Percentiles rank a stretch among this genome's conserved stretches.
These are phyloP conservation scores for Hysterium pulicare DNA, from an alignment of 2,329 filamentous ascomycete genomes.

Conservation along the genomic window DNA sequence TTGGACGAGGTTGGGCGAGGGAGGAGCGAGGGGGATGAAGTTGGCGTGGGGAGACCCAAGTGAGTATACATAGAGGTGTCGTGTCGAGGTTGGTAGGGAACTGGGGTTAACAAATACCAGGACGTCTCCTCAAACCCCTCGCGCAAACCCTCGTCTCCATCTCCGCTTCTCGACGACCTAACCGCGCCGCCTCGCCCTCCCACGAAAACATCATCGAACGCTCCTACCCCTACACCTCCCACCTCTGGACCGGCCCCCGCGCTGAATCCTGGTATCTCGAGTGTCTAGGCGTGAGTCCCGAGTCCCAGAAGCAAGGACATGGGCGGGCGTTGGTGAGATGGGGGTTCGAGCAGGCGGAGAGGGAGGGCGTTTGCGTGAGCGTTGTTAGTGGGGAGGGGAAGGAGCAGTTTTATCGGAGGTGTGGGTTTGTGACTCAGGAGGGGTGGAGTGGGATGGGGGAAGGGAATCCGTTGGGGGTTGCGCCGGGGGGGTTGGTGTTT, in stretches of 20 bases:
- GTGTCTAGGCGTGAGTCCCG: not conserved
- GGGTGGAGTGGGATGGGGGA: not conserved
- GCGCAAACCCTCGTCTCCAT: slow-evolving; percentile 6
- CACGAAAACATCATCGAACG: slow-evolving; percentile 17
- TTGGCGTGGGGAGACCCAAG: not conserved
- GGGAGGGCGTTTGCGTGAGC: not conserved
- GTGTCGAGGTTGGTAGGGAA: no score
- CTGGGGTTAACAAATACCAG: no score
- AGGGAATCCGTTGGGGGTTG: not conserved
- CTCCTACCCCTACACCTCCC: slow-evolving; percentile 14
- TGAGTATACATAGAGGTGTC: no score
- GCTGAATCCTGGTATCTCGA: slow-evolving; percentile 1
- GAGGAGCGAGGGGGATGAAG: slow-evolving; percentile 5
- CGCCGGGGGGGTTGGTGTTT: not conserved
- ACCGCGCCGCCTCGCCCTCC: slow-evolving; percentile 17
- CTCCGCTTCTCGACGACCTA: slow-evolving; percentile 14
- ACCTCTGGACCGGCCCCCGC: slow-evolving; percentile 24
- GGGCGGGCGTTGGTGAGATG: slow-evolving; percentile 1
- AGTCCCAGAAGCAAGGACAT: not conserved
- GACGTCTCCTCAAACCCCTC: slow-evolving; percentile 11
- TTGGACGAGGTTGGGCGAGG: slow-evolving; percentile 16
- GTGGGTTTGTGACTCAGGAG: not conserved
- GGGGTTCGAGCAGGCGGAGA: not conserved
- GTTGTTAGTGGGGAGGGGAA: not conserved
- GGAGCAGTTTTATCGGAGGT: slow-evolving; percentile 1